Evolutionary conservation across 106 monocot species (phyloP).

Genomic region (Apostasia ramifera): DNA sequence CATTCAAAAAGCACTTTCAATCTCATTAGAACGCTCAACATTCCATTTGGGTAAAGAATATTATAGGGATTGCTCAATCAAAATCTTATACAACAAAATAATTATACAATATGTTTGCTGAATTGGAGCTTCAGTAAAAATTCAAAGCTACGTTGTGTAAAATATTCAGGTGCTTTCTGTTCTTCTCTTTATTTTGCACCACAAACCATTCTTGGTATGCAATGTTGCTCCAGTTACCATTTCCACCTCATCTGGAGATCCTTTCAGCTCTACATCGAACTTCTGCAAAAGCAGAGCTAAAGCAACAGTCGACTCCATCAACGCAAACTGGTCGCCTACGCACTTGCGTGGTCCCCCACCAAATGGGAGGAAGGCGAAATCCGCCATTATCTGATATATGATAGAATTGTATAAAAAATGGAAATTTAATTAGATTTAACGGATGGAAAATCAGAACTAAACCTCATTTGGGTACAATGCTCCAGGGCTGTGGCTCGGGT

Average conservation of each 20-base stretch:
- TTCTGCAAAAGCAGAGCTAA: constrained; percentile 71
- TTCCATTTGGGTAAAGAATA: no score
- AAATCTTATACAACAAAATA: no score
- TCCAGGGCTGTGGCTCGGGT: constrained; percentile 73
- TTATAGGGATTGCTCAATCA: no score
- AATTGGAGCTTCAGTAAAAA: no score
- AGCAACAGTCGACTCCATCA: constrained; percentile 80
- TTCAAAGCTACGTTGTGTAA: no score
- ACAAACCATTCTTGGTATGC: constrained; percentile 83
- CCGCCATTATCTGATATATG: constrained; percentile 49
- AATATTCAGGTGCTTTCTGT: neutral
- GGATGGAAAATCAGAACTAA: neutral
- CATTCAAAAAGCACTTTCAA: no score
- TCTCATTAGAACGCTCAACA: no score
- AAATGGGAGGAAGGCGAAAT: constrained; percentile 90
- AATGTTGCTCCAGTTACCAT: constrained; percentile 94
- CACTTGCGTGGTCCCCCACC: constrained; percentile 92
- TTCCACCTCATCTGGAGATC: constrained; percentile 71
- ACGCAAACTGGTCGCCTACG: constrained; percentile 87
- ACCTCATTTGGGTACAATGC: constrained; percentile 98
- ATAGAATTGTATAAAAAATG: neutral
- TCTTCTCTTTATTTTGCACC: constrained; percentile 81
- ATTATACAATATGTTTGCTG: no score
- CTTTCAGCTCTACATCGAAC: constrained; percentile 73
- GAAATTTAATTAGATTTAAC: neutral